Conservation (phyloP, 2,329 filamentous ascomycete species). For the Colletotrichum noveboracense region DNA sequence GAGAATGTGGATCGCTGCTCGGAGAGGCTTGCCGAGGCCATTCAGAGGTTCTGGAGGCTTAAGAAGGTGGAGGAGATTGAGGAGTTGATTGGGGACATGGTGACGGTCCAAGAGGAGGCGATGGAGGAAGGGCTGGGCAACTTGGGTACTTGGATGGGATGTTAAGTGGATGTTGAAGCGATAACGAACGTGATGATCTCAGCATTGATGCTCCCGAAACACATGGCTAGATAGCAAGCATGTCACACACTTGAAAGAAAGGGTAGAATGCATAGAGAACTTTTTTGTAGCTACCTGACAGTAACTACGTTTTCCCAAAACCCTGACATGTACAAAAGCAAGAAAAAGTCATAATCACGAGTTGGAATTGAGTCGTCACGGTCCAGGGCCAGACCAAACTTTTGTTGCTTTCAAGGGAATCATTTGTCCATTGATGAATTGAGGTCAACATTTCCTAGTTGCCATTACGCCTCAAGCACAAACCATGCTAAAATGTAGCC, state of each 20-base stretch:
- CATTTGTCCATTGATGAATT: conserved; percentile 26
- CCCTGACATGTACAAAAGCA: not conserved
- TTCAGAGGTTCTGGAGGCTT: conserved; percentile 79
- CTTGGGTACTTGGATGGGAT: conserved; percentile 29
- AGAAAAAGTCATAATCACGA: conserved; percentile 18
- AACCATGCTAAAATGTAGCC: conserved; percentile 25
- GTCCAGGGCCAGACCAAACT: conserved; percentile 5
- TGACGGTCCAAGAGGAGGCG: conserved; percentile 18
- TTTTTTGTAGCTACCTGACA: conserved; percentile 18
- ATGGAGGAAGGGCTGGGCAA: conserved; percentile 29
- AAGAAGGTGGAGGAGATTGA: conserved; percentile 71
- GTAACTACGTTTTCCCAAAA: conserved; percentile 3
- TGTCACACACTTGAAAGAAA: not conserved
- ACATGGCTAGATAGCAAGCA: not conserved
- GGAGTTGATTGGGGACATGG: conserved; percentile 53
- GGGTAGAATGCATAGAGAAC: not conserved
- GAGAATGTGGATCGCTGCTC: conserved; percentile 69
- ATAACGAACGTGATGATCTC: not conserved
- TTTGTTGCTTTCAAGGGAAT: conserved; percentile 22
- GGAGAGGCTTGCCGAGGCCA: conserved; percentile 69
- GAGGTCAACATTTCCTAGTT: conserved; percentile 27
- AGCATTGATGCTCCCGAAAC: not conserved
- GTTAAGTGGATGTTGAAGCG: not conserved
- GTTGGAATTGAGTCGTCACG: conserved; percentile 12
- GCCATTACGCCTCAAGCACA: conserved; percentile 25